Evolutionary conservation across 371 early-diverging fungal species (phyloP).

Genomic region (Mortierella sp.): DNA sequence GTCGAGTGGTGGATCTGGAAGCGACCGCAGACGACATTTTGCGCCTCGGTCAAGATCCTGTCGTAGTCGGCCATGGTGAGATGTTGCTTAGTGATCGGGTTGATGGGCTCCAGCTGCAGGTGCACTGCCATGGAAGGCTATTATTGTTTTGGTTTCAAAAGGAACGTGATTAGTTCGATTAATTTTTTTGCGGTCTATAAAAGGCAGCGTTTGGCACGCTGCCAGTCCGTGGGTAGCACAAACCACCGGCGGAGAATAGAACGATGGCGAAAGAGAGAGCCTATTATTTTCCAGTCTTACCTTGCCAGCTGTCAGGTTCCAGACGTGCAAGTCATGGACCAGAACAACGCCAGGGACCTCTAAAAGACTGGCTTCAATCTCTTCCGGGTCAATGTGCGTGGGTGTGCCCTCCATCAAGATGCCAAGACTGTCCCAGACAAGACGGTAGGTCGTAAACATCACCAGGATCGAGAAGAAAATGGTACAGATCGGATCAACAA

Average conservation of each 20-base stretch:
- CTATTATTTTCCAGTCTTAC: conserved; percentile 13
- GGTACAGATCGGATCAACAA: conserved; percentile 91
- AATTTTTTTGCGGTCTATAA: conserved; percentile 15
- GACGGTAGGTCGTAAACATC: conserved; percentile 75
- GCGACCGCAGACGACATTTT: conserved; percentile 69
- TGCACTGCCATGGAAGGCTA: conserved; percentile 53
- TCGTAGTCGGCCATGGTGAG: conserved; percentile 58
- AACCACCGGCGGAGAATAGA: no score
- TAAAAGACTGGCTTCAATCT: conserved; percentile 64
- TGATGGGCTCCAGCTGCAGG: conserved; percentile 29
- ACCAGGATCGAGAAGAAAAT: conserved; percentile 85
- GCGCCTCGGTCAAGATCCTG: conserved; percentile 65
- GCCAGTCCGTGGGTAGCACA: background rate
- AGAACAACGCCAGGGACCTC: conserved; percentile 67
- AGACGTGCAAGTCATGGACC: conserved; percentile 80
- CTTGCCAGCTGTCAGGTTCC: conserved; percentile 81
- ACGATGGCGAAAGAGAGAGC: no score
- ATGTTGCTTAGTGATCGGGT: conserved; percentile 6
- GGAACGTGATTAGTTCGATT: background rate
- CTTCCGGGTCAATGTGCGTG: conserved; percentile 68
- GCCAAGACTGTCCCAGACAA: conserved; percentile 64
- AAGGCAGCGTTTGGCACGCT: conserved; percentile 33
- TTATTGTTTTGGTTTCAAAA: background rate
- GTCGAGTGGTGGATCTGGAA: conserved; percentile 80
- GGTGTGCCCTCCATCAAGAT: conserved; percentile 82